Conservation (phyloP, 2,329 filamentous ascomycete species). For the Trichoderma atrobrunneum region DNA sequence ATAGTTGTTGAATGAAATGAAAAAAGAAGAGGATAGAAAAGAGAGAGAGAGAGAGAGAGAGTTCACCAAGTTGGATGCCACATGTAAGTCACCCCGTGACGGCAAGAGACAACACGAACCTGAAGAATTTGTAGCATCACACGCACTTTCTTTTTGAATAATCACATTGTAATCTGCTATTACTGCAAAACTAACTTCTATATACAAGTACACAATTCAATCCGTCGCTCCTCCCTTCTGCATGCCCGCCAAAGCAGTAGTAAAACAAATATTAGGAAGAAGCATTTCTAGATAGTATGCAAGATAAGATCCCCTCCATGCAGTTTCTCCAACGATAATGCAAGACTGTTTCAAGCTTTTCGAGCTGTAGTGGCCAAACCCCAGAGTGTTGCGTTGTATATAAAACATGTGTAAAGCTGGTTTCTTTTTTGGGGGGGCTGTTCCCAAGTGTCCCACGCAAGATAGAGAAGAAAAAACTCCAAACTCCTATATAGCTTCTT, state of each 20-base stretch:
- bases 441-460: not conserved
- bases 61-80: not conserved
- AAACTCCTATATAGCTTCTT: not conserved
- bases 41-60: not conserved
- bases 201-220: slow-evolving; percentile 14
- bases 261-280: slow-evolving; percentile 31
- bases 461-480: not conserved
- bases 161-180: not conserved
- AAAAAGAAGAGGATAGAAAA: not conserved
- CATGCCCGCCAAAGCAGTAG: slow-evolving; percentile 18
- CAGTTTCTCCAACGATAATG: not conserved
- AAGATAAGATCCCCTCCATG: not conserved
- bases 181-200: slow-evolving; percentile 12
- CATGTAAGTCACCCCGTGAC: not conserved
- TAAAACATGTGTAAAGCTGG: not conserved
- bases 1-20: not conserved
- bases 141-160: not conserved
- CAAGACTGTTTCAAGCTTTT: not conserved
- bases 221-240: not conserved
- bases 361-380: not conserved
- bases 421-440: not conserved
- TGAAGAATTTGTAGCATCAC: not conserved
- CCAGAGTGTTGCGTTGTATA: not conserved
- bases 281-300: slow-evolving; percentile 5
- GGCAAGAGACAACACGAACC: not conserved